phyloP scores from a whole-genome alignment of 495 filamentous ascomycete species.

The Emericellopsis terricola region DNA sequence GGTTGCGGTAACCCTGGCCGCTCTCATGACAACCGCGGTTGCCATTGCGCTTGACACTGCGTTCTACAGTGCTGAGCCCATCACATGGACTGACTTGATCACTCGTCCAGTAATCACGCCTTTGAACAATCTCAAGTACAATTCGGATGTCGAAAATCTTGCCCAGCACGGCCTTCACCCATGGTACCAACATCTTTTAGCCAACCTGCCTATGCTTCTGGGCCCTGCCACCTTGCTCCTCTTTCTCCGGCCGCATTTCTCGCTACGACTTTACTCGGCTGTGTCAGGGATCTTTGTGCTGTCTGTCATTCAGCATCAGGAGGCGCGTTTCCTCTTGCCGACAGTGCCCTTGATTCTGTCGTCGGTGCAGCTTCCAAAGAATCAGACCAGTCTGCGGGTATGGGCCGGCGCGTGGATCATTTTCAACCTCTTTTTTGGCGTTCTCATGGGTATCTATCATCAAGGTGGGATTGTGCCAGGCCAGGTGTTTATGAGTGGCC shows the following conservation, averaged over 20 bases:
- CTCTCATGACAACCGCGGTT: constrained; percentile 40
- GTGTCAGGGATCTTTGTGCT: constrained; percentile 64
- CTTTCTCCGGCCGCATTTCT: constrained; percentile 33
- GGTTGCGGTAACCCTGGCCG: constrained; percentile 38
- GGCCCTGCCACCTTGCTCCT: constrained; percentile 70
- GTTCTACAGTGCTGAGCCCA: constrained; percentile 49
- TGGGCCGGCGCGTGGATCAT: constrained; percentile 59
- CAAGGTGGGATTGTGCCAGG: constrained; percentile 82
- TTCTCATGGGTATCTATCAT: constrained; percentile 84
- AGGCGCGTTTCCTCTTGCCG: constrained; percentile 84
- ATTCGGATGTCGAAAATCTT: constrained; percentile 56
- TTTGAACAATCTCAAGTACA: constrained; percentile 82
- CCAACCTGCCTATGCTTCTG: constrained; percentile 75
- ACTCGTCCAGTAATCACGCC: constrained; percentile 64
- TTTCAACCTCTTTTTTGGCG: constrained; percentile 64
- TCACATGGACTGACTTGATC: constrained; percentile 35
- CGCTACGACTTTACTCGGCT: constrained; percentile 54
- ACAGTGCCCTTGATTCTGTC: constrained; percentile 76
- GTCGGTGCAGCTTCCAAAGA: constrained; percentile 53
- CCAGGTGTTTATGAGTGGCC: constrained; percentile 45
- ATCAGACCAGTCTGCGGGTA: constrained; percentile 23
- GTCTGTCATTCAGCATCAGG: constrained; percentile 80
- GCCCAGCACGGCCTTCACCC: constrained; percentile 85
- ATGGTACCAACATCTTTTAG: constrained; percentile 70
- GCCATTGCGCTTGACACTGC: constrained; percentile 68